Evolutionary conservation across 441 rosid genomes (phyloP).

Genomic region (Pelargonium australe): DNA sequence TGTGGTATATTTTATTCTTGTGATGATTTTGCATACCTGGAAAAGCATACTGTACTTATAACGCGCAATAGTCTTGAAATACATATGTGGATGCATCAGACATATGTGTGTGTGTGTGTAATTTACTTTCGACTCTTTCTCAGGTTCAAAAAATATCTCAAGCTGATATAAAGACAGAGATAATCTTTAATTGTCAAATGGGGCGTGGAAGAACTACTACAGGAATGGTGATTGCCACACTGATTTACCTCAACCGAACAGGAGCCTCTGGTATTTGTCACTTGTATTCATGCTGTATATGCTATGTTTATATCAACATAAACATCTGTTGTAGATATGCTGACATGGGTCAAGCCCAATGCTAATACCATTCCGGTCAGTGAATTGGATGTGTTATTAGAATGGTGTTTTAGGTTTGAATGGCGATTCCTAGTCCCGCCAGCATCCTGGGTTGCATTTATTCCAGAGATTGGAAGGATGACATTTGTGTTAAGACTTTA

Average conservation of each 20-base stretch:
- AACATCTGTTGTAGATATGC: not conserved
- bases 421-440: not conserved
- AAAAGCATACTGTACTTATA: not conserved
- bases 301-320: not conserved
- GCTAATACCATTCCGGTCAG: not conserved
- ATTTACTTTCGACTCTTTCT: constrained; percentile 18
- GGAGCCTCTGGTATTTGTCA: constrained; percentile 74
- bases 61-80: constrained; percentile 6
- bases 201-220: constrained; percentile 99
- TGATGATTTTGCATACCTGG: not conserved
- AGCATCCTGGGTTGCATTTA: constrained; percentile 2
- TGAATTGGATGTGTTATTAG: not conserved
- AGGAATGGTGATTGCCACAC: constrained; percentile 97
- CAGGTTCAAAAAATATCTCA: constrained; percentile 85
- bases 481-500: not conserved
- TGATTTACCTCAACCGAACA: constrained; percentile 79
- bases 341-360: constrained; percentile 4
- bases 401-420: not conserved
- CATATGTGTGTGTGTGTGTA: constrained; percentile 11
- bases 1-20: not conserved
- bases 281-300: constrained; percentile 12
- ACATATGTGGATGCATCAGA: constrained; percentile 5
- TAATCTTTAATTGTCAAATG: constrained; percentile 97
- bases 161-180: constrained; percentile 64
- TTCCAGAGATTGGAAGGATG: not conserved